Evolutionary conservation across 768 basidiomycete genomes (phyloP).

Genomic region (Lactarius sp.): DNA sequence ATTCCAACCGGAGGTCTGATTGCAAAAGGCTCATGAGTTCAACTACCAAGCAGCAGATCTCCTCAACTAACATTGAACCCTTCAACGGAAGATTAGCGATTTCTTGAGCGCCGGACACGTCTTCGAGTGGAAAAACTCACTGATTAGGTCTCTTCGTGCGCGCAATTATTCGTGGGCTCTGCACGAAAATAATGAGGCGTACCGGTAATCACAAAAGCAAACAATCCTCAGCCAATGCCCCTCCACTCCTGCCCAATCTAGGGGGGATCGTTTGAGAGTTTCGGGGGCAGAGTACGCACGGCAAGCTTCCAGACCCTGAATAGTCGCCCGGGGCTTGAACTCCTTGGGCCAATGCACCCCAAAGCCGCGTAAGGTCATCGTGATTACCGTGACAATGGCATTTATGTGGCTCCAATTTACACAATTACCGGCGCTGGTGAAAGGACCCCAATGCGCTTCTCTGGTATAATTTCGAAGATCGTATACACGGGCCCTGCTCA

Average conservation of each 20-base stretch:
- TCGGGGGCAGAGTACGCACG: constrained; percentile 53
- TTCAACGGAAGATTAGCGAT: constrained; percentile 17
- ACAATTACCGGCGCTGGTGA: constrained; percentile 33
- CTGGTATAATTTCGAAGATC: constrained; percentile 54
- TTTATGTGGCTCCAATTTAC: constrained; percentile 65
- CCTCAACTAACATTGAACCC: constrained; percentile 31
- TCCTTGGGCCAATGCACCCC: constrained; percentile 18
- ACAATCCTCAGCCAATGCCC: constrained; percentile 73
- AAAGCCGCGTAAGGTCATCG: constrained; percentile 47
- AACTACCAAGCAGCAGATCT: not conserved
- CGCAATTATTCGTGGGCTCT: not conserved
- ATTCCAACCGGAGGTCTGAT: constrained; percentile 23
- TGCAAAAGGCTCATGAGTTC: not conserved
- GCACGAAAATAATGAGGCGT: constrained; percentile 15
- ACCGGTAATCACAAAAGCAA: constrained; percentile 79
- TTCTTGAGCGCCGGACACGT: constrained; percentile 1
- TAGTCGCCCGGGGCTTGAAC: constrained; percentile 12
- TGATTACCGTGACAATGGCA: constrained; percentile 50
- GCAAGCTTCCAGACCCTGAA: constrained; percentile 43
- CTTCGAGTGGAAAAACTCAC: constrained; percentile 30
- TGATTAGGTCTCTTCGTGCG: constrained; percentile 39
- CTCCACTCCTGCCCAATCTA: constrained; percentile 73
- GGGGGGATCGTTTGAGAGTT: constrained; percentile 29
- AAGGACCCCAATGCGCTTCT: constrained; percentile 58
- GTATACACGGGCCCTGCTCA: constrained; percentile 57